phyloP scores from a whole-genome alignment of 805 yeast species.

The Wickerhamiella domercqiae region DNA sequence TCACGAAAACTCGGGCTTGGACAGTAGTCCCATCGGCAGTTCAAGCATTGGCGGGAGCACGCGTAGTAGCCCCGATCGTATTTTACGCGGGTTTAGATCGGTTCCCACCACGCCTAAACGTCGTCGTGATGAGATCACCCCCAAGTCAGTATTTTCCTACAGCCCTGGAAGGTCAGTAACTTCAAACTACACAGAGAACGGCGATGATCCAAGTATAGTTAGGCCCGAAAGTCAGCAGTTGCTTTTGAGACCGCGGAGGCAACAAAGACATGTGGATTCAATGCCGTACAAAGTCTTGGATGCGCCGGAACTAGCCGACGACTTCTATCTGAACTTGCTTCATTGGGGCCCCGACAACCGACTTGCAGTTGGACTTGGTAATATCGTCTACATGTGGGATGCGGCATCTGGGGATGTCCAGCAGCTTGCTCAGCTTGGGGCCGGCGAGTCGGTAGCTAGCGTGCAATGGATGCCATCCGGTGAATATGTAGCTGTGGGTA shows the following conservation, averaged over 20 bases:
- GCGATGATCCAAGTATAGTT: slow-evolving; percentile 18
- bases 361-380: slow-evolving; percentile 79
- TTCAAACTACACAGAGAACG: background rate
- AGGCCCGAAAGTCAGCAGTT: slow-evolving; percentile 74
- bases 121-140: slow-evolving; percentile 13
- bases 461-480: slow-evolving; percentile 91
- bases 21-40: background rate
- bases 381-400: slow-evolving; percentile 81
- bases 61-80: slow-evolving; percentile 4
- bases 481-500: slow-evolving; percentile 87
- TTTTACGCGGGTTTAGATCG: slow-evolving; percentile 22
- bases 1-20: background rate
- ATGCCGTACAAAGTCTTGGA: slow-evolving; percentile 88
- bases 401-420: slow-evolving; percentile 72
- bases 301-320: slow-evolving; percentile 92
- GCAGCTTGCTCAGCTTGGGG: slow-evolving; percentile 58
- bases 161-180: slow-evolving; percentile 6
- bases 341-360: slow-evolving; percentile 92
- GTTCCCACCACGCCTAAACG: slow-evolving; percentile 15
- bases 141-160: slow-evolving; percentile 28
- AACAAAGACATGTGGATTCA: slow-evolving; percentile 60
- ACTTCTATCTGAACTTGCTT: slow-evolving; percentile 76
- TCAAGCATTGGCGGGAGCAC: background rate
- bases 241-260: slow-evolving; percentile 67
- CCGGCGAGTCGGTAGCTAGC: slow-evolving; percentile 61